Conservation (phyloP, 202 grass and related monocot genomes). For the Hordeum pubiflorum region DNA sequence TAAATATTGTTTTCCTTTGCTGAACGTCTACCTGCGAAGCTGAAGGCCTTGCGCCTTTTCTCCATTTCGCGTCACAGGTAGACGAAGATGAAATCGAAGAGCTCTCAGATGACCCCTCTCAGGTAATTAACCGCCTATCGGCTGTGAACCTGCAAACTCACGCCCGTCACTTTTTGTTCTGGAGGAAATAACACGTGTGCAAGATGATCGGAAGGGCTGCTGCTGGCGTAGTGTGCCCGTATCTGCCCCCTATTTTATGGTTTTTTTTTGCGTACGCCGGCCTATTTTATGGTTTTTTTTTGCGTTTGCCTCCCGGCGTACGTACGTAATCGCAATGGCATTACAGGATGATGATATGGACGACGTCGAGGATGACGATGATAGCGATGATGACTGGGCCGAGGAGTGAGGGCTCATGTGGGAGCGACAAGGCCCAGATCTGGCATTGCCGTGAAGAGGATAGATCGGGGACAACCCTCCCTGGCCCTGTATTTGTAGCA, state of each 20-base stretch:
- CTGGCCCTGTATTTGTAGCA: neutral
- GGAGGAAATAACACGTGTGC: neutral
- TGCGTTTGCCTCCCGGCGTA: neutral
- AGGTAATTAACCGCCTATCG: constrained; percentile 10
- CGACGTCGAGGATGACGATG: constrained; percentile 47
- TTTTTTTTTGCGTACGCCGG: no score
- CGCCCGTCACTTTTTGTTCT: neutral
- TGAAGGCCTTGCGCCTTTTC: neutral
- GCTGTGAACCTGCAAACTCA: neutral
- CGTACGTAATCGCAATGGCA: neutral
- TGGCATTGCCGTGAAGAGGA: no score
- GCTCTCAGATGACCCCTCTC: constrained; percentile 39
- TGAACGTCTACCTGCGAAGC: neutral
- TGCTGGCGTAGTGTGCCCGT: neutral
- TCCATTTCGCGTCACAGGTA: constrained; percentile 30
- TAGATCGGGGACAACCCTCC: neutral
- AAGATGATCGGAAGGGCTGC: no score
- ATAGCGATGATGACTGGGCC: constrained; percentile 74
- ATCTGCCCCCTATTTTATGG: neutral
- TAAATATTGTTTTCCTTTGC: neutral
- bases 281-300: neutral
- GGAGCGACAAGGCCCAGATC: no score
- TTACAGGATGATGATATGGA: constrained; percentile 25
- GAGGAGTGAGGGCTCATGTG: neutral
- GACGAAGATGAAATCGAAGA: constrained; percentile 51